phyloP scores from a whole-genome alignment of 306 rosid species.

The Calophaca sinica region DNA sequence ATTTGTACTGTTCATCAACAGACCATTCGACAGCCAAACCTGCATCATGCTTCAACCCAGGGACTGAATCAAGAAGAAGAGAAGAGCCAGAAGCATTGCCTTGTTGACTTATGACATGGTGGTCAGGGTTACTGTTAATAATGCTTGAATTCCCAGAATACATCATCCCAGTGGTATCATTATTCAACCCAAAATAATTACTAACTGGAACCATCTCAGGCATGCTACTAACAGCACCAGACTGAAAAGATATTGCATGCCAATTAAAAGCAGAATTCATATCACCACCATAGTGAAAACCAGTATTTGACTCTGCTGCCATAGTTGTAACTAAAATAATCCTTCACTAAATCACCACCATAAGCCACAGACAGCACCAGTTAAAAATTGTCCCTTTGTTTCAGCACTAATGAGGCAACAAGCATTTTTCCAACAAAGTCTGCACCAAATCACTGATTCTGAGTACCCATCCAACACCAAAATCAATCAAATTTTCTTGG shows the following conservation, averaged over 20 bases:
- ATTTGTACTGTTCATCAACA: conserved; percentile 74
- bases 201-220: conserved; percentile 80
- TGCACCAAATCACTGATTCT: conserved; percentile 40
- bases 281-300: conserved; percentile 67
- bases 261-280: conserved; percentile 64
- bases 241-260: conserved; percentile 76
- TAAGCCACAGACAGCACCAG: too few relatives aligned
- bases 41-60: conserved; percentile 84
- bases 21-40: conserved; percentile 95
- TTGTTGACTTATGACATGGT: conserved; percentile 59
- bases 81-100: conserved; percentile 63
- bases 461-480: conserved; percentile 12
- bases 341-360: conserved; percentile 22
- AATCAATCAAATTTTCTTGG: conserved; percentile 38
- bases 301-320: conserved; percentile 79
- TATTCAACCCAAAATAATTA: conserved; percentile 61
- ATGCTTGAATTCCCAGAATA: conserved; percentile 65
- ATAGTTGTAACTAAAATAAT: conserved; percentile 47
- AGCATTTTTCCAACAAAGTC: conserved; percentile 39
- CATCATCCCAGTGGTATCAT: conserved; percentile 56
- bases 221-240: conserved; percentile 67
- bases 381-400: neutral
- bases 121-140: conserved; percentile 45
- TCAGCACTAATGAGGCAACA: conserved; percentile 17
- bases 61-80: conserved; percentile 72